Conservation (phyloP, 768 basidiomycete genomes). For the Boletus insuetus region DNA sequence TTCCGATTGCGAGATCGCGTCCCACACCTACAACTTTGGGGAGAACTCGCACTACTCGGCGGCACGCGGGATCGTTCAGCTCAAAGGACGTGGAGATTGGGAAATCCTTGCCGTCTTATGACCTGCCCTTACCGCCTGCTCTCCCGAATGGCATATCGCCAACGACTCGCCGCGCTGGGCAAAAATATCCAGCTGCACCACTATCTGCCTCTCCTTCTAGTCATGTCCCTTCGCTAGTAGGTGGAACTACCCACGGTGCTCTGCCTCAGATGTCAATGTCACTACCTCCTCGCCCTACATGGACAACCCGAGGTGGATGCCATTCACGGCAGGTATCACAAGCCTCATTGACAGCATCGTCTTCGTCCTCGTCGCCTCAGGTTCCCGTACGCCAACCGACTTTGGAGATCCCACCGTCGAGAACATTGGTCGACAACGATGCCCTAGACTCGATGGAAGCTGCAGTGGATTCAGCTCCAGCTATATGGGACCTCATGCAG, state of each 20-base stretch:
- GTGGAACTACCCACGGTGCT: constrained; percentile 2
- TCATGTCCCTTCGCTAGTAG: constrained; percentile 10
- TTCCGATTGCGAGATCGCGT: constrained; percentile 31
- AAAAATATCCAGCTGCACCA: constrained; percentile 45
- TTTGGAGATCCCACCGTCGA: constrained; percentile 53
- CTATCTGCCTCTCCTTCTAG: constrained; percentile 26
- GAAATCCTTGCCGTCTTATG: constrained; percentile 69
- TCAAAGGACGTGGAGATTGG: constrained; percentile 89
- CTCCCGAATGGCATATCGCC: constrained; percentile 29
- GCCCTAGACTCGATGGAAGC: constrained; percentile 74
- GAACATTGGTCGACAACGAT: constrained; percentile 71
- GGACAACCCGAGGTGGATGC: constrained; percentile 11
- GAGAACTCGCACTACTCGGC: constrained; percentile 57
- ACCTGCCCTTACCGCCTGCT: constrained; percentile 32
- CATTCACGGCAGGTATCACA: constrained; percentile 47
- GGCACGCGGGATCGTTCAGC: constrained; percentile 96
- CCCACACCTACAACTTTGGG: constrained; percentile 30
- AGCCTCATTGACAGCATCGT: constrained; percentile 39
- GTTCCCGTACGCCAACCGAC: constrained; percentile 31
- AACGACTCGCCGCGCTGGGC: constrained; percentile 45
- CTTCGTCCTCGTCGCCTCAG: constrained; percentile 35
- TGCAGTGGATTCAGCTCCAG: constrained; percentile 76
- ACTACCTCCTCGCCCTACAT: constrained; percentile 10
- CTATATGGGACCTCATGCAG: constrained; percentile 80
- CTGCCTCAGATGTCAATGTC: constrained; percentile 10